Conservation (phyloP, 108 stramenopile species). For the Phaeodactylum tricornutum region DNA sequence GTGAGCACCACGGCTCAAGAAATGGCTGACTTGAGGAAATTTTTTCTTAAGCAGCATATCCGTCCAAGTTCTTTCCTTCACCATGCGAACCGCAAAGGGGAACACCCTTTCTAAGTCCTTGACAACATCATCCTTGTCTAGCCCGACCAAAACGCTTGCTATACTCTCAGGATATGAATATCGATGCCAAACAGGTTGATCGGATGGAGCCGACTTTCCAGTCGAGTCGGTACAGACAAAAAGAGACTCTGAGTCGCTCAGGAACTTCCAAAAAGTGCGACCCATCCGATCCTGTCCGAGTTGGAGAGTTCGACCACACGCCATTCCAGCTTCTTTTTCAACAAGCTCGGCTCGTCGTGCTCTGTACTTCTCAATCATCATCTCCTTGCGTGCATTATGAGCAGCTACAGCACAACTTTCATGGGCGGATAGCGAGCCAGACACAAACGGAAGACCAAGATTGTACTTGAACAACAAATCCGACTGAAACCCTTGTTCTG, state of each 20-base stretch:
- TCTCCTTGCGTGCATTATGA: slow-evolving; percentile 59
- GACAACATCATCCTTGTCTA: slow-evolving; percentile 50
- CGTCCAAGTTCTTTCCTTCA: slow-evolving; percentile 47
- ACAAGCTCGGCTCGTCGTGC: slow-evolving; percentile 23
- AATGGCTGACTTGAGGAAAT: slow-evolving; percentile 7
- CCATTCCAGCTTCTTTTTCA: slow-evolving; percentile 44
- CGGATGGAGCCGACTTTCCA: background rate
- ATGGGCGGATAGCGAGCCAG: slow-evolving; percentile 75
- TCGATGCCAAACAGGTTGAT: slow-evolving; percentile 35
- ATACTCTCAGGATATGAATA: slow-evolving; percentile 56
- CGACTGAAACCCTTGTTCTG: slow-evolving; percentile 52
- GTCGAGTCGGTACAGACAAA: slow-evolving; percentile 32
- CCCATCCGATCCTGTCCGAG: slow-evolving; percentile 53
- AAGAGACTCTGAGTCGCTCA: slow-evolving; percentile 42
- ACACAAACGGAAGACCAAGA: slow-evolving; percentile 46
- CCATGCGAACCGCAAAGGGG: slow-evolving; percentile 31
- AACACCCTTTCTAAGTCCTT: slow-evolving; percentile 48
- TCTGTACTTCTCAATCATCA: slow-evolving; percentile 35
- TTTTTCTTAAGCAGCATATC: slow-evolving; percentile 38
- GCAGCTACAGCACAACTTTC: slow-evolving; percentile 76
- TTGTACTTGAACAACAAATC: slow-evolving; percentile 52
- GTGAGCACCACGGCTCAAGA: background rate
- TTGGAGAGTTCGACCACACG: slow-evolving; percentile 67
- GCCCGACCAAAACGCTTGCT: slow-evolving; percentile 61
- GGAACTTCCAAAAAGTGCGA: slow-evolving; percentile 70